Base-by-base conservation (phyloP, 129 eudicot species). In the Calendula officinalis region DNA sequence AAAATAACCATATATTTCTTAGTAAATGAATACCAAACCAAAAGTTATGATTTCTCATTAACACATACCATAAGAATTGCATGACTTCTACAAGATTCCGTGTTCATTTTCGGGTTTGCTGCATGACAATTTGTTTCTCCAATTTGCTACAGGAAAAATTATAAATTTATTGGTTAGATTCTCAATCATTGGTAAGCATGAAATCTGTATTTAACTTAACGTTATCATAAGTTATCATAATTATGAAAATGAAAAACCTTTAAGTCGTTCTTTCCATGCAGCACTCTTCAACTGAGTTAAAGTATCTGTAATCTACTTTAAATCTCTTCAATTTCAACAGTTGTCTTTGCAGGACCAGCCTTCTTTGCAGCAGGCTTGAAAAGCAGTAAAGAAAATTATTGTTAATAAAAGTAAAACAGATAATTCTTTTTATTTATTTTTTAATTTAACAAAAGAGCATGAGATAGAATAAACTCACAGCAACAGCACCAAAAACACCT, bases 71-170 rank as follows among this genome's bases (percentile, higher is more conserved):
- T 89, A 66, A 94, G 91, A 80, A 94, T 84, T 14, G 99, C 99
- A 81, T 94, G 99, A 77, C 99, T 94, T 65, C 99, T 92, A 46
- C 97, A 94, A 44, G 99, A 94, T 80, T 94, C 95, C 55, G 95
- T 86, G 60, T 94, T 94, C 84, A 94, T 56, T 75, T 89, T 94
- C 48, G 99, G 86, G 75, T 94, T 94, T 67, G 99, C 97, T 77
- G 97, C 99, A 82, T 85, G 95, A 8, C 99, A 97, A 68, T 94
- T 89, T 39, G 86, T 65, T 78, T 94, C 99, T 71, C 97, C 99
- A 64, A 77, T 62, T 76, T 83, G 96, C 70, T 94, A 83, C 81
- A 83, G 38, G 16, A 37, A 63, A 32, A 5, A 57, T 38, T 57
- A 41, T 37, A 66, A 8, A 40, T 37, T 34, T 52, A 51, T 41